These are phyloP conservation scores for Hypomontagnella submonticulosa DNA, from an alignment of 495 filamentous ascomycete genomes.

Conservation along the genomic window DNA sequence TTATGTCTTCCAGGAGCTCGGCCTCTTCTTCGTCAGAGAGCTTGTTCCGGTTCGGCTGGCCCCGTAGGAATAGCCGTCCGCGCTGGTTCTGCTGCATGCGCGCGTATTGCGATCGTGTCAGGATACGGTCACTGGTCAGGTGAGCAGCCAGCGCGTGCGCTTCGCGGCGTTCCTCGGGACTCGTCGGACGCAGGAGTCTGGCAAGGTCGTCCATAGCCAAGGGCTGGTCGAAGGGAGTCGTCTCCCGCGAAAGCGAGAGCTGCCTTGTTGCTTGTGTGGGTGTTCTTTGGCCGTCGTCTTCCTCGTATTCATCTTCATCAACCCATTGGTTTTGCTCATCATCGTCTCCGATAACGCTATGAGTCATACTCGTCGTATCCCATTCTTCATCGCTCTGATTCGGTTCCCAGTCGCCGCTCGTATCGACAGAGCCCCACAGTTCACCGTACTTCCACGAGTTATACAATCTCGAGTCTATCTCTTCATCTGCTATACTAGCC, in stretches of 20 bases:
- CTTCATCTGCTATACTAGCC: conserved; percentile 61
- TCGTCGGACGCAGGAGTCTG: conserved; percentile 83
- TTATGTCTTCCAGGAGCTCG: conserved; percentile 80
- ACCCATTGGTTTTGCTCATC: conserved; percentile 52
- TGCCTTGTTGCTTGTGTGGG: conserved; percentile 68
- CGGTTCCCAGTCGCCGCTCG: conserved; percentile 72
- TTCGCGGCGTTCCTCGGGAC: conserved; percentile 78
- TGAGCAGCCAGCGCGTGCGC: conserved; percentile 86
- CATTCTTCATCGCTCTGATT: conserved; percentile 63
- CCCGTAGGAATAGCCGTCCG: conserved; percentile 69
- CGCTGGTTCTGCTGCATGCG: conserved; percentile 71
- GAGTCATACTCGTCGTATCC: conserved; percentile 58
- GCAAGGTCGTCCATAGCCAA: conserved; percentile 78
- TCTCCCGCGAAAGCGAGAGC: conserved; percentile 61
- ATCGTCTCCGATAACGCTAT: conserved; percentile 43
- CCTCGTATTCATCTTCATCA: conserved; percentile 47
- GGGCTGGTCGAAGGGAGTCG: conserved; percentile 70
- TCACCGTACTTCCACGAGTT: conserved; percentile 81
- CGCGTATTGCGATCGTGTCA: conserved; percentile 83
- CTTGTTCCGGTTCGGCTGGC: conserved; percentile 49
- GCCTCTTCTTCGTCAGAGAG: conserved; percentile 77
- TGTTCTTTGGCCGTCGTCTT: conserved; percentile 72
- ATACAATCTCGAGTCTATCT: conserved; percentile 78
- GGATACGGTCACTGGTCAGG: conserved; percentile 71
- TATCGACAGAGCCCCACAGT: conserved; percentile 84